Evolutionary conservation across 495 filamentous ascomycete species (phyloP).

Genomic region (Trichoderma erinaceum): DNA sequence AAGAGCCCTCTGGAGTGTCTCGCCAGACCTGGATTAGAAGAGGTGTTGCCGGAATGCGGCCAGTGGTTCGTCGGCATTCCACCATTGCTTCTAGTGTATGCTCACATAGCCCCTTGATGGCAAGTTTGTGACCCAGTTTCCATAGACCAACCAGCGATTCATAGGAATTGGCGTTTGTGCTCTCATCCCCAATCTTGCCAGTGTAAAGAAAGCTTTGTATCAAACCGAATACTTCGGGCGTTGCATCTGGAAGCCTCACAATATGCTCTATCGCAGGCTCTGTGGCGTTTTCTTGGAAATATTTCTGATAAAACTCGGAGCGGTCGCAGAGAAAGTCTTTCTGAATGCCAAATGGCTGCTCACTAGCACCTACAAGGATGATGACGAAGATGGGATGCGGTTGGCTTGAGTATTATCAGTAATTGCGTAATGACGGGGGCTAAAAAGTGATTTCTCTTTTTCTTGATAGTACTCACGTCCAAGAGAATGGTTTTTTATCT

Average conservation of each 20-base stretch:
- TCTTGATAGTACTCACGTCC: not conserved
- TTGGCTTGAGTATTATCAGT: constrained; percentile 28
- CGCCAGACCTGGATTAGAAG: constrained; percentile 50
- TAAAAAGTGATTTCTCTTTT: not conserved
- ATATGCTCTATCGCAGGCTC: constrained; percentile 36
- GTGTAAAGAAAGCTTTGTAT: constrained; percentile 49
- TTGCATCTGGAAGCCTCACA: constrained; percentile 40
- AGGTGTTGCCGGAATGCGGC: constrained; percentile 44
- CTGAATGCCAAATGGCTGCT: constrained; percentile 47
- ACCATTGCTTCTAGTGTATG: constrained; percentile 46
- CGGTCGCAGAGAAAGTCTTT: constrained; percentile 48
- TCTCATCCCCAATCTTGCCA: constrained; percentile 35
- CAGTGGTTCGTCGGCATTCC: constrained; percentile 41
- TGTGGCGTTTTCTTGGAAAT: constrained; percentile 32
- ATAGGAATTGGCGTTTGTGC: constrained; percentile 38
- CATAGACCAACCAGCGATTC: constrained; percentile 46
- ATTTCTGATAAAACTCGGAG: constrained; percentile 38
- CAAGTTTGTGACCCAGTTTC: constrained; percentile 45
- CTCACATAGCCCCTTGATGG: constrained; percentile 47
- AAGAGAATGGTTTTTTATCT: not conserved
- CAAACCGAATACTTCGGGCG: constrained; percentile 42
- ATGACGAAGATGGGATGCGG: constrained; percentile 50
- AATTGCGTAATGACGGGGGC: not conserved
- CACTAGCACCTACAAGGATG: constrained; percentile 43
- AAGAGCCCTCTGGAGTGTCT: constrained; percentile 48